phyloP scores from a whole-genome alignment of 306 rosid genomes.

The Gillenia trifoliata region DNA sequence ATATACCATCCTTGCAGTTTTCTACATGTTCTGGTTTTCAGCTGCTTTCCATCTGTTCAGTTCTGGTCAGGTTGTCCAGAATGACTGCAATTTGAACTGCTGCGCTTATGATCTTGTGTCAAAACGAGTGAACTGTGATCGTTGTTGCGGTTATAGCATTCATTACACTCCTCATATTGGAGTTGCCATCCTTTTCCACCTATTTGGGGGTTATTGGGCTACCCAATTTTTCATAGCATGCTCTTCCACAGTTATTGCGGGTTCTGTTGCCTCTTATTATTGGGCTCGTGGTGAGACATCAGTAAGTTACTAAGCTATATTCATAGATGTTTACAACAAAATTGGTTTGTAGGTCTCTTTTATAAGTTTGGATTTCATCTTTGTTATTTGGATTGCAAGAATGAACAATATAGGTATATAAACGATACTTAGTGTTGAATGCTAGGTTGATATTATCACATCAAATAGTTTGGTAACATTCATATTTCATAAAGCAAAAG shows the following conservation, averaged over 20 bases:
- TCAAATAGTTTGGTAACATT: neutral
- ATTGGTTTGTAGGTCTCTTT: neutral
- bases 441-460: neutral
- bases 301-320: conserved; percentile 49
- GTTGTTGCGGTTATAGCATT: conserved; percentile 79
- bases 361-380: neutral
- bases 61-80: conserved; percentile 82
- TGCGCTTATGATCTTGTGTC: conserved; percentile 67
- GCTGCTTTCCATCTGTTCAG: conserved; percentile 84
- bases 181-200: conserved; percentile 81
- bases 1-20: conserved; percentile 71
- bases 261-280: conserved; percentile 90
- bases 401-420: neutral
- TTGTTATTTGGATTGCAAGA: conserved; percentile 4
- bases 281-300: conserved; percentile 89
- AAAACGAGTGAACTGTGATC: conserved; percentile 67
- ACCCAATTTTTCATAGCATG: conserved; percentile 85
- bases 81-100: conserved; percentile 71
- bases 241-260: conserved; percentile 89
- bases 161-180: conserved; percentile 80
- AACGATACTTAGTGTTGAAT: neutral
- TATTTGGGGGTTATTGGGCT: conserved; percentile 92
- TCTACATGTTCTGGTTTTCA: conserved; percentile 88
- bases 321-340: conserved; percentile 3
- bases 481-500: neutral